These are phyloP conservation scores for Hypoxylon sp. DNA, from an alignment of 2,329 filamentous ascomycete genomes.

Conservation along the genomic window DNA sequence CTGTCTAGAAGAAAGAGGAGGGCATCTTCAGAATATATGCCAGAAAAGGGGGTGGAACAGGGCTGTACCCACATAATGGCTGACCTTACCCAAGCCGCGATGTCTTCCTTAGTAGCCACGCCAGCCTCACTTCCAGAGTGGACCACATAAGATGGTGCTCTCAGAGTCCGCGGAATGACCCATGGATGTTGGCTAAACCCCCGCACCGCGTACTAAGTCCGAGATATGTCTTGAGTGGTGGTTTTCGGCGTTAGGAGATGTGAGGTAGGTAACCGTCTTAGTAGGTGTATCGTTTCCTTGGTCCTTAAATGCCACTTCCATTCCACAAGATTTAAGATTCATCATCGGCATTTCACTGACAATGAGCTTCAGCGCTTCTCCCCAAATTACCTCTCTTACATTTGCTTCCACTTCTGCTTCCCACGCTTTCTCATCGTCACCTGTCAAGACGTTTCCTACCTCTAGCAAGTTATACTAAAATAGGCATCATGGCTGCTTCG, in stretches of 20 bases:
- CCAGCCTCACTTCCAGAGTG: neutral
- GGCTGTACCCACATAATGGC: neutral
- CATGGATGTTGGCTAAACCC: neutral
- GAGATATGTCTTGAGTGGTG: neutral
- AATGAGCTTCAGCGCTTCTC: neutral
- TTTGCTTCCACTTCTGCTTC: neutral
- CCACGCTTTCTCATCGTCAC: neutral
- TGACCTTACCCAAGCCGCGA: neutral
- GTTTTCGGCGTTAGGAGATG: neutral
- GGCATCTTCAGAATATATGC: neutral
- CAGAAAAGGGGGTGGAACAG: neutral
- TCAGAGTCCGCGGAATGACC: no score
- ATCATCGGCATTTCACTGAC: neutral
- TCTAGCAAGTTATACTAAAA: neutral
- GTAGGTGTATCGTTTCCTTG: neutral
- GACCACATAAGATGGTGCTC: no score
- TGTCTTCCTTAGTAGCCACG: neutral
- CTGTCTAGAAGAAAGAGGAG: neutral
- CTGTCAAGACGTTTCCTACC: neutral
- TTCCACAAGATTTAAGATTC: neutral
- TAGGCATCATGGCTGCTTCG: constrained; percentile 20
- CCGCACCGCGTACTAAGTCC: neutral
- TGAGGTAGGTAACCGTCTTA: neutral
- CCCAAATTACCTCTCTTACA: neutral
- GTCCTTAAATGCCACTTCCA: neutral